These are phyloP conservation scores for Wallacemonas sp. DNA, from an alignment of 208 protist species.

Conservation along the genomic window DNA sequence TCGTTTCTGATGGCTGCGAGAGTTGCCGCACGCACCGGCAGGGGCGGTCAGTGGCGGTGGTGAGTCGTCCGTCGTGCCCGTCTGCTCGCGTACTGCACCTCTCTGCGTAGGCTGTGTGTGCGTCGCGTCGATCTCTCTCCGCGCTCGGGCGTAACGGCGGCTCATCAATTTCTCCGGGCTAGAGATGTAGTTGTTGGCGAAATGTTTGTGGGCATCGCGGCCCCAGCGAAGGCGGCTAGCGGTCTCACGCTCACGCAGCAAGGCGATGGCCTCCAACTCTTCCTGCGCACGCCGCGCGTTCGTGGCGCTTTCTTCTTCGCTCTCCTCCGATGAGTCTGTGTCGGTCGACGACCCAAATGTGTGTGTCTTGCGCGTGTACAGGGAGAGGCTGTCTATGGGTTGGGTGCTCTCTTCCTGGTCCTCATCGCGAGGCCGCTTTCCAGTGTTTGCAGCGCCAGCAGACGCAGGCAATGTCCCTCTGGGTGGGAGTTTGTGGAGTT, in stretches of 20 bases:
- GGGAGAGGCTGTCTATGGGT: too few relatives aligned
- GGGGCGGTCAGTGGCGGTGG: slow-evolving; percentile 7
- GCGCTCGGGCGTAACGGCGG: slow-evolving; percentile 1
- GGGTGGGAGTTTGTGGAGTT: not conserved
- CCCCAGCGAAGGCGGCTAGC: slow-evolving; percentile 28
- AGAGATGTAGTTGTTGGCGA: slow-evolving; percentile 32
- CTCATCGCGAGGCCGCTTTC: too few relatives aligned
- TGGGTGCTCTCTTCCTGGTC: too few relatives aligned
- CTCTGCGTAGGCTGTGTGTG: not conserved
- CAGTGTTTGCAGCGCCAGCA: too few relatives aligned
- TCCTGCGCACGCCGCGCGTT: not conserved
- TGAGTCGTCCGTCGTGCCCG: slow-evolving; percentile 1
- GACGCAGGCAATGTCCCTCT: too few relatives aligned
- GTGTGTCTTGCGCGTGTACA: too few relatives aligned
- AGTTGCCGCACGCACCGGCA: not conserved
- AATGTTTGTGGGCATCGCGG: slow-evolving; percentile 33
- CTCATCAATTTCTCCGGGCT: slow-evolving; percentile 41
- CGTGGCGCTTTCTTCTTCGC: too few relatives aligned
- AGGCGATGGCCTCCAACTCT: slow-evolving; percentile 13
- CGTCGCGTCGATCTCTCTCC: not conserved
- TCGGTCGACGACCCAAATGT: too few relatives aligned
- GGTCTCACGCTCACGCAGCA: slow-evolving; percentile 16
- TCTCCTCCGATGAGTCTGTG: too few relatives aligned
- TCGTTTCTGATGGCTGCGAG: too few relatives aligned
- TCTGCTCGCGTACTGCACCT: not conserved